These are phyloP conservation scores for Cadophora gregata DNA, from an alignment of 2,329 filamentous ascomycete genomes.

Conservation along the genomic window DNA sequence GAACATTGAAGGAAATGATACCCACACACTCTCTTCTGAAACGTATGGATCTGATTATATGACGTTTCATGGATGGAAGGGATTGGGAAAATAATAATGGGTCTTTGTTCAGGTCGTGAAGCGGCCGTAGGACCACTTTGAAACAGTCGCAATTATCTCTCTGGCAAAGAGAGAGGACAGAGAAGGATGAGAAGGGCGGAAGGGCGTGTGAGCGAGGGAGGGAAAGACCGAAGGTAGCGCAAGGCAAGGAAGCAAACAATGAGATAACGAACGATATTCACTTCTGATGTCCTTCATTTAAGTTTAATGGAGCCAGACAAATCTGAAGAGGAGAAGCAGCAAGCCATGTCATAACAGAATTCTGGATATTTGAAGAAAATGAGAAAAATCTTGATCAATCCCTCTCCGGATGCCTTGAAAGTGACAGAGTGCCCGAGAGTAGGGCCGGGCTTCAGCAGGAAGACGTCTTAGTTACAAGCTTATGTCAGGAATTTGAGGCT, in stretches of 20 bases:
- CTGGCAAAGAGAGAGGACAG: not conserved
- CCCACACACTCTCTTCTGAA: conserved; percentile 12
- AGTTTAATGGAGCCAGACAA: not conserved
- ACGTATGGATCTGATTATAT: too few species aligned
- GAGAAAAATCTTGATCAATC: too few species aligned
- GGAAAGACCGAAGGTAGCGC: not conserved
- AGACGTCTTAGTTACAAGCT: too few species aligned
- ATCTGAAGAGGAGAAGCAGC: not conserved
- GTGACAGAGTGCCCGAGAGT: too few species aligned
- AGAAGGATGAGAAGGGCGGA: not conserved
- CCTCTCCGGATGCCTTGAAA: too few species aligned
- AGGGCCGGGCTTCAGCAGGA: too few species aligned
- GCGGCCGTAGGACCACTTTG: not conserved
- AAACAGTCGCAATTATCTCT: too few species aligned
- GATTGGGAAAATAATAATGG: not conserved
- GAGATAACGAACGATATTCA: not conserved
- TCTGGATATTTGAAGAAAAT: not conserved
- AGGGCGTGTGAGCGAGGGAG: not conserved
- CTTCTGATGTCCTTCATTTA: conserved; percentile 9
- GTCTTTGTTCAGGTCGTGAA: not conserved
- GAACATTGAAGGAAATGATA: conserved; percentile 6
- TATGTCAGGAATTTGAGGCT: too few species aligned
- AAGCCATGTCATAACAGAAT: not conserved
- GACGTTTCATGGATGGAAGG: too few species aligned
- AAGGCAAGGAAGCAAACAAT: not conserved